These are phyloP conservation scores for Vaucheria bursata DNA, from an alignment of 352 stramenopile genomes.

Conservation along the genomic window DNA sequence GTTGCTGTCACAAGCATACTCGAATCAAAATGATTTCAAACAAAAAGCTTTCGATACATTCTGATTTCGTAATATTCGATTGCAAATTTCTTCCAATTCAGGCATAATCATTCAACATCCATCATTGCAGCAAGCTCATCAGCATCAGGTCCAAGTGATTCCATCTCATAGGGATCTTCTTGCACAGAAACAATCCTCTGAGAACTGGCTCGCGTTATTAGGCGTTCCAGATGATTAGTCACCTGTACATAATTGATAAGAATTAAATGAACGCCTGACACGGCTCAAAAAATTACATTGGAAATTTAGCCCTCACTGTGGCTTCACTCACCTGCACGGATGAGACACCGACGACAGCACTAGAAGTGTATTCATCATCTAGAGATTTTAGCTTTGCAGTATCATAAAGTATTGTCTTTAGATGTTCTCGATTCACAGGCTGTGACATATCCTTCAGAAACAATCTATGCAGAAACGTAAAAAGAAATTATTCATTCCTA, in stretches of 20 bases:
- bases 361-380: not conserved
- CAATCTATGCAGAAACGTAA: not conserved
- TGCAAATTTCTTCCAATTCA: too few species aligned
- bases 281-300: not conserved
- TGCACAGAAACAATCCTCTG: not conserved
- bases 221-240: not conserved
- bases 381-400: slow-evolving; percentile 62
- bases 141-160: not conserved
- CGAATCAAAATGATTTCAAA: too few species aligned
- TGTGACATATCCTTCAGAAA: slow-evolving; percentile 81
- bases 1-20: too few species aligned
- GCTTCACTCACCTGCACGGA: not conserved
- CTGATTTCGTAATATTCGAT: too few species aligned
- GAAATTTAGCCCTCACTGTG: not conserved
- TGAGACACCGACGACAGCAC: not conserved
- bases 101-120: slow-evolving; percentile 3
- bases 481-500: not conserved
- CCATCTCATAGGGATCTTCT: not conserved
- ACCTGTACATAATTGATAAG: not conserved
- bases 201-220: not conserved
- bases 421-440: slow-evolving; percentile 75
- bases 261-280: not conserved
- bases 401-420: slow-evolving; percentile 86
- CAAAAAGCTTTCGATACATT: too few species aligned
- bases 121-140: not conserved